phyloP scores from a whole-genome alignment of 129 eudicot species.

The Flaveria linearis region DNA sequence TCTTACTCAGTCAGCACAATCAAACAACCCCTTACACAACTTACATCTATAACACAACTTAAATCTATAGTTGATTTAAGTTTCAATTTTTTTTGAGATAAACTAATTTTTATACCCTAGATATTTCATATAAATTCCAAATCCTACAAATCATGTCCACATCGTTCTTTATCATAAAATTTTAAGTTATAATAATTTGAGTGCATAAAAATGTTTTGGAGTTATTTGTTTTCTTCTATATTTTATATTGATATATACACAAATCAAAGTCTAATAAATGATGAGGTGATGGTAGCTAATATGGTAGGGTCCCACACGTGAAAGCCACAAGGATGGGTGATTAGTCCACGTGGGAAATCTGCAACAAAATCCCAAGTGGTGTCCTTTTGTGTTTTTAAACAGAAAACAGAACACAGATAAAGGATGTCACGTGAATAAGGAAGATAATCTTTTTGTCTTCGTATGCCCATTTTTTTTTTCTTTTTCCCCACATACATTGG shows the following conservation, averaged over 20 bases:
- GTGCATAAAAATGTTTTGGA: neutral
- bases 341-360: conserved; percentile 40
- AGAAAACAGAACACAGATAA: conserved; percentile 22
- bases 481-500: conserved; percentile 29
- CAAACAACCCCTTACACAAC: too few relatives aligned
- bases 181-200: neutral
- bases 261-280: conserved; percentile 25
- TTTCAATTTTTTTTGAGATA: too few relatives aligned
- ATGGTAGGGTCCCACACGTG: conserved; percentile 45
- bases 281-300: conserved; percentile 40
- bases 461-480: neutral
- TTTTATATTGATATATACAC: neutral
- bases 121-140: neutral
- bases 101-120: too few relatives aligned
- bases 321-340: conserved; percentile 30
- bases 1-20: too few relatives aligned
- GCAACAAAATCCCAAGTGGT: conserved; percentile 20
- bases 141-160: neutral
- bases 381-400: conserved; percentile 31
- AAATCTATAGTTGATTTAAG: too few relatives aligned
- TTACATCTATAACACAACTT: too few relatives aligned
- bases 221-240: neutral
- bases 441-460: conserved; percentile 26
- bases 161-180: neutral
- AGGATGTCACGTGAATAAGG: conserved; percentile 29